Conservation (phyloP, 2,329 filamentous ascomycete species). For the Pseudogymnoascus sp. region DNA sequence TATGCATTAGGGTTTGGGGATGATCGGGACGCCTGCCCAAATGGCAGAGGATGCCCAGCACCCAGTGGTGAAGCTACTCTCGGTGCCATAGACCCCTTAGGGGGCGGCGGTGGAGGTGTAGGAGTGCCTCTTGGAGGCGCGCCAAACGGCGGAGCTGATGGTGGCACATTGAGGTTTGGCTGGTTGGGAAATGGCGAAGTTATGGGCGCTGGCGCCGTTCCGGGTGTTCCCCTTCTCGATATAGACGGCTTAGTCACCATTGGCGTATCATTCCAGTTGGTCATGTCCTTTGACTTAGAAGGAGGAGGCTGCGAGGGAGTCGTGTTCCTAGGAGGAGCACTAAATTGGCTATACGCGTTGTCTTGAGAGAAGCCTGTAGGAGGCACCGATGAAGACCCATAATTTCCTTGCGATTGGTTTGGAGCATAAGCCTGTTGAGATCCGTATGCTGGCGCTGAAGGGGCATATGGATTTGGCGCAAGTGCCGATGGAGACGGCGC, state of each 20-base stretch:
- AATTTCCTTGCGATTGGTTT: constrained; percentile 28
- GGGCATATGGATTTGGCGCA: constrained; percentile 43
- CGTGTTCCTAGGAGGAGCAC: constrained; percentile 56
- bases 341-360: constrained; percentile 34
- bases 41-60: constrained; percentile 43
- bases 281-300: constrained; percentile 62
- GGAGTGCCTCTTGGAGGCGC: constrained; percentile 49
- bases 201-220: constrained; percentile 51
- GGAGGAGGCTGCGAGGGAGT: constrained; percentile 64
- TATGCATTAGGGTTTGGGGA: constrained; percentile 57
- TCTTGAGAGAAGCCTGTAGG: neutral
- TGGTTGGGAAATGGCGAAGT: constrained; percentile 71
- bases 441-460: constrained; percentile 33
- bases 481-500: constrained; percentile 28
- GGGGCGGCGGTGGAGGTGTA: constrained; percentile 73
- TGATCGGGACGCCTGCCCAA: constrained; percentile 42
- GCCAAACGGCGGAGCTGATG: constrained; percentile 53
- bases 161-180: constrained; percentile 45
- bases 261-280: constrained; percentile 93
- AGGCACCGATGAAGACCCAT: constrained; percentile 29
- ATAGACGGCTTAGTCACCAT: constrained; percentile 68
- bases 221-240: constrained; percentile 68
- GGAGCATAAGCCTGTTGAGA: constrained; percentile 34
- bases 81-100: constrained; percentile 66
- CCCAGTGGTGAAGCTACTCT: constrained; percentile 67